Conservation (phyloP, 2,329 filamentous ascomycete species). For the Simplicillium sp. region DNA sequence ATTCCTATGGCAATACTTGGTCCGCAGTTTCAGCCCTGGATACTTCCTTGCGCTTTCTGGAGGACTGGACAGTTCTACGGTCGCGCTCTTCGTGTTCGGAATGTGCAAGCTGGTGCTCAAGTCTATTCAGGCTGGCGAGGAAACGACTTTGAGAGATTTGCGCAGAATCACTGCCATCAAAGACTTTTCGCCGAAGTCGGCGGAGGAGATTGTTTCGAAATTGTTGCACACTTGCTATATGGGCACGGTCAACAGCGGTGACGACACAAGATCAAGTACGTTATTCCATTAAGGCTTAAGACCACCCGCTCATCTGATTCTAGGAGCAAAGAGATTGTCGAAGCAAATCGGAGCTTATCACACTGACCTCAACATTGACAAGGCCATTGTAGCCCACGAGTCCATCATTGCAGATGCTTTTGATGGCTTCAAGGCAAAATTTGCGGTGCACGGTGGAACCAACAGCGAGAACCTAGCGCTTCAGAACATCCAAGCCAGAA, state of each 20-base stretch:
- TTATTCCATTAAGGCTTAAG: no score
- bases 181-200: conserved; percentile 38
- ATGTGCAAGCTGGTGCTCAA: conserved; percentile 48
- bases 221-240: conserved; percentile 38
- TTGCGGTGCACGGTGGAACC: conserved; percentile 48
- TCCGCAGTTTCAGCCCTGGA: conserved; percentile 41
- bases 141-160: conserved; percentile 15
- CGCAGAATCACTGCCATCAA: conserved; percentile 13
- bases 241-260: conserved; percentile 57
- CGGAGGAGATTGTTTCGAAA: conserved; percentile 44
- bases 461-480: conserved; percentile 49
- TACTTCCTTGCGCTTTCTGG: background rate
- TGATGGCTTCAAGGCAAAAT: conserved; percentile 33
- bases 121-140: conserved; percentile 30
- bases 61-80: conserved; percentile 14
- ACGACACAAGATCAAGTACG: conserved; percentile 58
- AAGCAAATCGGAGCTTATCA: conserved; percentile 62
- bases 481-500: conserved; percentile 60
- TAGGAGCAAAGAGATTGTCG: conserved; percentile 36
- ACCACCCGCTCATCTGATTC: no score
- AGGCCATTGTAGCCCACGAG: conserved; percentile 50
- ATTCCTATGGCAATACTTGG: conserved; percentile 46
- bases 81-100: conserved; percentile 21
- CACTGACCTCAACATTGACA: conserved; percentile 64
- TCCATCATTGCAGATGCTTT: conserved; percentile 49